phyloP scores from a whole-genome alignment of 1,139 yeast genomes.

The Geotrichum bryndzae region DNA sequence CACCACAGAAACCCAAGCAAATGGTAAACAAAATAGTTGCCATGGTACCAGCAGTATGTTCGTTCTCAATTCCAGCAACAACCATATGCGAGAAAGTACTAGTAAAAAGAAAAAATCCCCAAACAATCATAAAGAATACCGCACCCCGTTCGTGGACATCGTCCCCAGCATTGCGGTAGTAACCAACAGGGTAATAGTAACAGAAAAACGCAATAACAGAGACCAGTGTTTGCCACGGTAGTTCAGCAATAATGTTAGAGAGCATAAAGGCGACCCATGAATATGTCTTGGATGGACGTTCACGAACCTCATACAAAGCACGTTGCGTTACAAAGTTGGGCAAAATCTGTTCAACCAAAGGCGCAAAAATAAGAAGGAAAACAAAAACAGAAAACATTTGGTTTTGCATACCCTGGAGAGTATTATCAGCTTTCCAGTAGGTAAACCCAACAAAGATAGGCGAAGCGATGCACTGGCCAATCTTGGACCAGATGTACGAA shows the following conservation, averaged over 20 bases:
- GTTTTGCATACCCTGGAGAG: constrained; percentile 44
- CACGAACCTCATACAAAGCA: constrained; percentile 81
- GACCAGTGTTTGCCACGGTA: constrained; percentile 65
- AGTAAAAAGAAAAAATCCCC: constrained; percentile 52
- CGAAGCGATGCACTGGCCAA: constrained; percentile 47
- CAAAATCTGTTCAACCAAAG: constrained; percentile 65
- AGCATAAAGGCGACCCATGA: constrained; percentile 56
- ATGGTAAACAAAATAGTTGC: constrained; percentile 58
- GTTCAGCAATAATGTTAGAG: constrained; percentile 64
- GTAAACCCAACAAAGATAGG: constrained; percentile 68
- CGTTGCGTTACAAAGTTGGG: constrained; percentile 69
- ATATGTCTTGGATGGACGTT: constrained; percentile 67
- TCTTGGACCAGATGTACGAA: constrained; percentile 59
- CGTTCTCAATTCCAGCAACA: constrained; percentile 56
- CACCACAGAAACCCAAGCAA: constrained; percentile 78
- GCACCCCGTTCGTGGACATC: constrained; percentile 64
- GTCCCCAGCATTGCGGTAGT: constrained; percentile 43
- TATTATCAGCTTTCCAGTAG: constrained; percentile 59
- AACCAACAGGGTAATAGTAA: constrained; percentile 79
- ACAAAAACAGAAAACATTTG: constrained; percentile 59
- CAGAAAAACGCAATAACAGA: constrained; percentile 65
- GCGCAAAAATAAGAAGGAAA: constrained; percentile 56
- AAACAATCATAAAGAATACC: constrained; percentile 53
- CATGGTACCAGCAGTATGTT: constrained; percentile 70
- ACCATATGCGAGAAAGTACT: constrained; percentile 60